A percentile compares a stretch with the other conserved stretches of the same genome.
These are phyloP conservation scores for Neurospora pannonica DNA, from an alignment of 495 filamentous ascomycete species.

Conservation along the genomic window DNA sequence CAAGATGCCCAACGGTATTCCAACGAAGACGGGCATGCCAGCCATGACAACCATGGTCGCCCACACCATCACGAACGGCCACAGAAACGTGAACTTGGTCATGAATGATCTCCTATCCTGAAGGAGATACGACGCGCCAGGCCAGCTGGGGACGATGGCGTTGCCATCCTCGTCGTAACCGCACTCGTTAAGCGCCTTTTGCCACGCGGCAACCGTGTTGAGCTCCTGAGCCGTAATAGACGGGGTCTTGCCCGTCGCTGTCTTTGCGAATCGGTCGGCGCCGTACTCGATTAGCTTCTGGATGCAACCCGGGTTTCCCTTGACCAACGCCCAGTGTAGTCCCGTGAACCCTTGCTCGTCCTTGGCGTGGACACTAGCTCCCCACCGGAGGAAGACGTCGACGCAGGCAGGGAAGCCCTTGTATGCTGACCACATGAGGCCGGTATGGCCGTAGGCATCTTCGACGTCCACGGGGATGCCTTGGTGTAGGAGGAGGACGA, in stretches of 20 bases:
- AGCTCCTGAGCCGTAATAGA: slow-evolving; percentile 78
- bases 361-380: slow-evolving; percentile 79
- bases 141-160: slow-evolving; percentile 50
- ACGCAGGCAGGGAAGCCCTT: slow-evolving; percentile 89
- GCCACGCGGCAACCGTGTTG: slow-evolving; percentile 74
- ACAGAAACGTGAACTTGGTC: slow-evolving; percentile 83
- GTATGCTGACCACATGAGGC: slow-evolving; percentile 97
- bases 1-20: slow-evolving; percentile 58
- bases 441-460: slow-evolving; percentile 83
- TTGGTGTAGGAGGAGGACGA: slow-evolving; percentile 79
- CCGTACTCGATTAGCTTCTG: slow-evolving; percentile 91
- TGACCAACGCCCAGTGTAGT: slow-evolving; percentile 93
- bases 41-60: slow-evolving; percentile 61
- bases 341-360: slow-evolving; percentile 91
- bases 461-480: slow-evolving; percentile 85
- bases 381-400: slow-evolving; percentile 89
- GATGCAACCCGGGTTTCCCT: slow-evolving; percentile 76
- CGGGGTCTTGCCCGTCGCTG: slow-evolving; percentile 79
- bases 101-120: slow-evolving; percentile 66
- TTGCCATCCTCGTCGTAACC: slow-evolving; percentile 76
- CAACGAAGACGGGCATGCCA: slow-evolving; percentile 61
- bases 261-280: slow-evolving; percentile 80
- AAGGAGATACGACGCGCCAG: slow-evolving; percentile 44
- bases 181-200: slow-evolving; percentile 70
- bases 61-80: slow-evolving; percentile 71